Percentiles rank a stretch among this genome's conserved stretches.
phyloP scores from a whole-genome alignment of 148 eudicot genomes.

The Vaccinium macrocarpon region DNA sequence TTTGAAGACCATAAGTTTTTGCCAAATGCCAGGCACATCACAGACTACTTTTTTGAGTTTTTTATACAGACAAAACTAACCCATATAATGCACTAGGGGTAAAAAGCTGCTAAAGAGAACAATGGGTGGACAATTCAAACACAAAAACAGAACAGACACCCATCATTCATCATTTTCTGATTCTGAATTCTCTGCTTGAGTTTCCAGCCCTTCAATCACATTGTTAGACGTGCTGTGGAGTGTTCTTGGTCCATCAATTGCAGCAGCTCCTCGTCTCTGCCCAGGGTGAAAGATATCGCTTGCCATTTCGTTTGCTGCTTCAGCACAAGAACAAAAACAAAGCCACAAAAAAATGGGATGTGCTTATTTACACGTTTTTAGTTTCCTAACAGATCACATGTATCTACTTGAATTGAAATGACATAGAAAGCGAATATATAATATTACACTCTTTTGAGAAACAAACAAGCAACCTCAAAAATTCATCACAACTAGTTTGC shows the following conservation, averaged over 20 bases:
- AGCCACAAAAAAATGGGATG: background rate
- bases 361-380: background rate
- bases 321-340: background rate
- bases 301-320: slow-evolving; percentile 40
- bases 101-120: background rate
- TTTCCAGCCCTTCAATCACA: slow-evolving; percentile 45
- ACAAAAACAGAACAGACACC: background rate
- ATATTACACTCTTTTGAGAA: background rate
- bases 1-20: background rate
- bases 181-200: slow-evolving; percentile 30
- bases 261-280: slow-evolving; percentile 24
- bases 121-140: background rate
- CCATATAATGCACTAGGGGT: background rate
- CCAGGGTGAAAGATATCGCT: slow-evolving; percentile 38
- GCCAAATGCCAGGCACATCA: slow-evolving; percentile 9
- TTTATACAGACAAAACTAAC: background rate
- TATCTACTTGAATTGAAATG: background rate
- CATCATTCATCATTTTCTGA: slow-evolving; percentile 28
- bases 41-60: background rate
- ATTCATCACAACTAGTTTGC: background rate
- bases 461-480: background rate
- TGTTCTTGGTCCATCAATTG: slow-evolving; percentile 44
- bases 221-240: slow-evolving; percentile 18
- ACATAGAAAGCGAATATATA: background rate
- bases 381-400: background rate